Evolutionary conservation across 768 basidiomycete species (phyloP).

Genomic region (Pulveroboletus sp.): DNA sequence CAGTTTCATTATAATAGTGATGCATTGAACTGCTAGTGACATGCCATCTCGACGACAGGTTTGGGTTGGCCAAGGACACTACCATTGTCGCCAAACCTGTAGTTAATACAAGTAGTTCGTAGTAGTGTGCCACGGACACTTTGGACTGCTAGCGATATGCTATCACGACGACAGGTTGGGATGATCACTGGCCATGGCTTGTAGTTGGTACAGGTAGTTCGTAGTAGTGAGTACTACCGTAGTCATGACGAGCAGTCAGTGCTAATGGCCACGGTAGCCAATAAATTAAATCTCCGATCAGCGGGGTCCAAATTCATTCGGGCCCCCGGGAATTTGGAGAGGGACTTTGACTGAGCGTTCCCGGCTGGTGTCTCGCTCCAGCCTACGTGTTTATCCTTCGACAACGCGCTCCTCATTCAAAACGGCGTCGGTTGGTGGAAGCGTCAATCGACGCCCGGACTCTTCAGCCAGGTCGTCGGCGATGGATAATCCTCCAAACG

Average conservation of each 20-base stretch:
- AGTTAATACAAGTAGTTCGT: no score
- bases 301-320: slow-evolving; percentile 18
- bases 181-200: no score
- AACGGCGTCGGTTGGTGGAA: slow-evolving; percentile 71
- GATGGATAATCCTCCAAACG: slow-evolving; percentile 81
- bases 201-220: no score
- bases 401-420: slow-evolving; percentile 34
- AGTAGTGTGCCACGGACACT: neutral
- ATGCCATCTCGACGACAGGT: neutral
- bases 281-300: slow-evolving; percentile 12
- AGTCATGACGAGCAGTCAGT: neutral
- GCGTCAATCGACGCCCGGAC: slow-evolving; percentile 65
- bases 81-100: neutral
- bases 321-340: slow-evolving; percentile 12
- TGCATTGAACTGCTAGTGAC: neutral
- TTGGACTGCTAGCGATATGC: no score
- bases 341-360: slow-evolving; percentile 19
- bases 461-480: slow-evolving; percentile 72
- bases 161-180: no score
- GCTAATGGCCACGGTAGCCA: neutral
- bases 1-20: neutral
- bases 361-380: slow-evolving; percentile 31
- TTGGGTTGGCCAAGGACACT: neutral
- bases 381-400: slow-evolving; percentile 33
- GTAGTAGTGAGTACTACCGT: neutral